phyloP scores from a whole-genome alignment of 805 yeast genomes.

The Cyberlindnera mrakii region DNA sequence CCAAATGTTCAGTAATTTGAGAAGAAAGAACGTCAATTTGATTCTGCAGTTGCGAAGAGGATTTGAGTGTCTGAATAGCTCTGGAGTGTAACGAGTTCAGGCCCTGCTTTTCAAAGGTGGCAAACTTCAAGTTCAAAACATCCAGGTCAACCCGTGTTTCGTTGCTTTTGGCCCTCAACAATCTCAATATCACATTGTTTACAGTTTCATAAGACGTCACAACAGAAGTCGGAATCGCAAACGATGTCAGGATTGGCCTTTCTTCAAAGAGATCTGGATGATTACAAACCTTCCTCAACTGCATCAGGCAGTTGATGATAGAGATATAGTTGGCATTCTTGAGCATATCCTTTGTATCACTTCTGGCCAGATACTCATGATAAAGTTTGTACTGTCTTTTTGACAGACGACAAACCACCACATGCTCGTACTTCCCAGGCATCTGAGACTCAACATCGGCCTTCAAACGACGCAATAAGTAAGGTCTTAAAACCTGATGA shows the following conservation, averaged over 20 bases:
- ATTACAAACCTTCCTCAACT: slow-evolving; percentile 90
- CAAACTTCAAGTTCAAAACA: slow-evolving; percentile 57
- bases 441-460: slow-evolving; percentile 97
- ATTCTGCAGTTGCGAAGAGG: slow-evolving; percentile 38
- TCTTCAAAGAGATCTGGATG: slow-evolving; percentile 97
- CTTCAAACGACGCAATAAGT: slow-evolving; percentile 82
- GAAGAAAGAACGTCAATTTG: slow-evolving; percentile 39
- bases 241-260: slow-evolving; percentile 88
- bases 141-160: slow-evolving; percentile 37
- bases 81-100: slow-evolving; percentile 42
- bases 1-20: slow-evolving; percentile 23
- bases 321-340: slow-evolving; percentile 93
- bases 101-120: slow-evolving; percentile 31
- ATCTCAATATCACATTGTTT: slow-evolving; percentile 34
- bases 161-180: slow-evolving; percentile 23
- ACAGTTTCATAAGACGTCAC: slow-evolving; percentile 38
- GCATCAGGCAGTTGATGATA: slow-evolving; percentile 96
- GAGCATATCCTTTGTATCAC: slow-evolving; percentile 89
- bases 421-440: slow-evolving; percentile 97
- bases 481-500: slow-evolving; percentile 92
- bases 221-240: slow-evolving; percentile 66
- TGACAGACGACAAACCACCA: slow-evolving; percentile 84
- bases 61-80: slow-evolving; percentile 38
- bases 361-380: slow-evolving; percentile 96
- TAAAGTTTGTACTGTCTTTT: slow-evolving; percentile 87